phyloP scores from a whole-genome alignment of 106 monocot species.

The Dactylorhiza incarnata region DNA sequence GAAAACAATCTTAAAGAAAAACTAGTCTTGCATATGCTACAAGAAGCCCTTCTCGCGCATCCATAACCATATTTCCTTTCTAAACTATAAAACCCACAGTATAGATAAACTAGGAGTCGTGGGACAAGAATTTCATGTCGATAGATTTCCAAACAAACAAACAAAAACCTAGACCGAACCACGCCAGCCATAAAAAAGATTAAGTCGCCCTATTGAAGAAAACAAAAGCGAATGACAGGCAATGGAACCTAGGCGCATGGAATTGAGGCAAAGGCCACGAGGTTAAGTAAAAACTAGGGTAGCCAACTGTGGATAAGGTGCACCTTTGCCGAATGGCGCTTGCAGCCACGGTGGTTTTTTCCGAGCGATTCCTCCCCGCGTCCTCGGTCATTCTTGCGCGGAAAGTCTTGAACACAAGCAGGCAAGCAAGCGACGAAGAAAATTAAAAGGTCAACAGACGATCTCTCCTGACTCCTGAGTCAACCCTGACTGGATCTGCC shows the following conservation, averaged over 20 bases:
- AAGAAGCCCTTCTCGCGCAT: not conserved
- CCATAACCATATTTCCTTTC: not conserved
- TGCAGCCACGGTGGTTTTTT: not conserved
- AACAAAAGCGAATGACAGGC: not conserved
- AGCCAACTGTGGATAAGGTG: not conserved
- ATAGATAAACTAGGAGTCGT: not conserved
- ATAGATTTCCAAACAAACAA: not conserved
- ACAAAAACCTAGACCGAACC: not conserved
- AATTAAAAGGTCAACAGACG: not conserved
- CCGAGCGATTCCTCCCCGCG: not conserved
- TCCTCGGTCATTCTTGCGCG: constrained; percentile 5
- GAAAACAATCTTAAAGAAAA: not conserved
- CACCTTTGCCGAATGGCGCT: constrained; percentile 5
- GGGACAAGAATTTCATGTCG: not conserved
- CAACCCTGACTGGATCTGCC: too few relatives aligned
- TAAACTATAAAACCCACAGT: not conserved
- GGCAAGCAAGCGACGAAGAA: not conserved
- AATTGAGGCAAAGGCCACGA: not conserved
- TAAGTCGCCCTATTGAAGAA: not conserved
- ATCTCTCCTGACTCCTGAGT: not conserved
- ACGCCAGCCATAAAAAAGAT: not conserved
- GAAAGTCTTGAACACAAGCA: not conserved
- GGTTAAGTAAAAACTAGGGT: not conserved
- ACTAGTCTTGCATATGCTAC: not conserved
- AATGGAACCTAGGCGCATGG: not conserved